Evolutionary conservation across 2,329 filamentous ascomycete genomes (phyloP).

Genomic region (Xylariaceae sp.): DNA sequence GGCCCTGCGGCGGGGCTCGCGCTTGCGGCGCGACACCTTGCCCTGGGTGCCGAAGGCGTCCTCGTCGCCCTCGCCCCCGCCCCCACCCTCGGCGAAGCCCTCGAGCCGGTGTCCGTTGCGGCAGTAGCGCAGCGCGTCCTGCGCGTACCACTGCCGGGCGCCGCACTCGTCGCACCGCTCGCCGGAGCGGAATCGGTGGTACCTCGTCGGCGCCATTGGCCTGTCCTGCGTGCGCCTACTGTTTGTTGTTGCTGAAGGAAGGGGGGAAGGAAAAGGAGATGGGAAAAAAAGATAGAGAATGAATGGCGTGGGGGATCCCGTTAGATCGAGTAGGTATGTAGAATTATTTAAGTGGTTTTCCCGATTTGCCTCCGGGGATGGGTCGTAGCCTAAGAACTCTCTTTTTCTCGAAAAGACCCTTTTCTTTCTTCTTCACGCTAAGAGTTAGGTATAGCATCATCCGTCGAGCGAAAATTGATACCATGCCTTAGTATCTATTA

Average conservation of each 20-base stretch:
- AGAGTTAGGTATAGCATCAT: too few relatives aligned
- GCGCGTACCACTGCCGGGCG: constrained; percentile 70
- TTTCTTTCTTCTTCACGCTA: not conserved
- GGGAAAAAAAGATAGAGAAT: not conserved
- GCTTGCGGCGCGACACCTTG: constrained; percentile 57
- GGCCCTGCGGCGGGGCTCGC: constrained; percentile 56
- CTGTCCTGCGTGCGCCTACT: too few relatives aligned
- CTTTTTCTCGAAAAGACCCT: too few relatives aligned
- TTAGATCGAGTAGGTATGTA: not conserved
- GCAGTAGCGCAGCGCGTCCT: constrained; percentile 79
- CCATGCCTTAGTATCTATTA: too few relatives aligned
- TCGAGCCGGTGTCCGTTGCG: constrained; percentile 79
- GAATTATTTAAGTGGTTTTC: not conserved
- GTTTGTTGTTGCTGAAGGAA: not conserved
- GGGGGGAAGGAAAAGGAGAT: not conserved
- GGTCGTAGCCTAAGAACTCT: not conserved
- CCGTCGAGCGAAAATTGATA: too few relatives aligned
- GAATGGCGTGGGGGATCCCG: too few relatives aligned
- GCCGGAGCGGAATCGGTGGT: constrained; percentile 55
- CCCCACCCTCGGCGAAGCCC: constrained; percentile 59
- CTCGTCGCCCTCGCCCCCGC: constrained; percentile 59
- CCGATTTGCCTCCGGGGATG: not conserved
- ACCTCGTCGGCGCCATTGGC: constrained; percentile 46
- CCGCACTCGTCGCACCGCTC: constrained; percentile 68
- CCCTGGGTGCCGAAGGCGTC: constrained; percentile 69